phyloP scores from a whole-genome alignment of 139 green algal species.

The Coccomyxa sp. region DNA sequence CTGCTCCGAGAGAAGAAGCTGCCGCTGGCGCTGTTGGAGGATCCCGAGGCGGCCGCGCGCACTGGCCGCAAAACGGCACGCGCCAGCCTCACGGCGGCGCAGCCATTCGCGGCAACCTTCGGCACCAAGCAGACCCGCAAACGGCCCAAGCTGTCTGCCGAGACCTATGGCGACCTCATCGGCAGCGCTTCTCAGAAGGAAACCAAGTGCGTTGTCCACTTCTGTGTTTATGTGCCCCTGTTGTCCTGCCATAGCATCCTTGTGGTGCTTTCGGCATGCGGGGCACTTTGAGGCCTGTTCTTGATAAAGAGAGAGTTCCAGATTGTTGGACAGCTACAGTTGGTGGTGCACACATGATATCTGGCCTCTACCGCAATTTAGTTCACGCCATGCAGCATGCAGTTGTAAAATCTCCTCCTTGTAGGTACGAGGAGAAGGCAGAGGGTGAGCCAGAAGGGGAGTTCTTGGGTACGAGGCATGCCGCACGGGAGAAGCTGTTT shows the following conservation, averaged over 20 bases:
- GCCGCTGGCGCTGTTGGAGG: conserved; percentile 83
- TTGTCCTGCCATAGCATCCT: not conserved
- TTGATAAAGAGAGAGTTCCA: too few species aligned
- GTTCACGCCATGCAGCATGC: too few species aligned
- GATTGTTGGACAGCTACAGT: too few species aligned
- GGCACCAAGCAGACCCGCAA: conserved; percentile 74
- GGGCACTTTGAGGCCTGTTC: too few species aligned
- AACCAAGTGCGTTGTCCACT: conserved; percentile 20
- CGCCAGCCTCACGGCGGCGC: conserved; percentile 70
- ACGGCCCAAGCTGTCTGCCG: conserved; percentile 70
- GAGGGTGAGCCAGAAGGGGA: conserved; percentile 10
- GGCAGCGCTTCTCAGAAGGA: conserved; percentile 27
- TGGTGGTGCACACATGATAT: too few species aligned
- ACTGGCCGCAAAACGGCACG: conserved; percentile 21
- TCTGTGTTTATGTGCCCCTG: not conserved
- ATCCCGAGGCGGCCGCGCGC: conserved; percentile 66
- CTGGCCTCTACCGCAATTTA: too few species aligned
- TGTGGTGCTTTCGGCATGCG: too few species aligned
- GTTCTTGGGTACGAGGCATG: conserved; percentile 13
- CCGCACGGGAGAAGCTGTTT: conserved; percentile 62
- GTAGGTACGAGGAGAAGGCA: conserved; percentile 16
- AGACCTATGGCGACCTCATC: conserved; percentile 66
- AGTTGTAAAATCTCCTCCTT: not conserved
- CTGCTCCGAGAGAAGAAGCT: conserved; percentile 94
- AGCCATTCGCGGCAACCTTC: conserved; percentile 86